Evolutionary conservation across 2,329 filamentous ascomycete genomes (phyloP).

Genomic region (Diatrype stigma): DNA sequence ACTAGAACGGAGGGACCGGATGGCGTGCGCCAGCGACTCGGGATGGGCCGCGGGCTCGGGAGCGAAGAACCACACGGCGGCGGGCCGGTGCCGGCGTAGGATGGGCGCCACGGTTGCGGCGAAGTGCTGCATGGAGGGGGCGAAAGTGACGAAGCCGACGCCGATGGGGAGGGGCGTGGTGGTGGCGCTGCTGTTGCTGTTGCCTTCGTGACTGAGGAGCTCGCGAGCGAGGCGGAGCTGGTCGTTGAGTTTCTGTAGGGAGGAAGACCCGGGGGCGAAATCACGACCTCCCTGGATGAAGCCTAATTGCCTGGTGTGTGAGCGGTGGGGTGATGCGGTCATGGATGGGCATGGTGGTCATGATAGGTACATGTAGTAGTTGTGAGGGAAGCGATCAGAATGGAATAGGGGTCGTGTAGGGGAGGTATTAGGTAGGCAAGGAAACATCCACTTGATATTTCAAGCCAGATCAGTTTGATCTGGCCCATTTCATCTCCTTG

Average conservation of each 20-base stretch:
- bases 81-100: slow-evolving; percentile 48
- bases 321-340: neutral
- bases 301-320: slow-evolving; percentile 15
- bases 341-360: slow-evolving; percentile 2
- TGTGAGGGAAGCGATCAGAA: neutral
- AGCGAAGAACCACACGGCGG: slow-evolving; percentile 65
- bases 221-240: slow-evolving; percentile 26
- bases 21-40: slow-evolving; percentile 14
- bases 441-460: too few species aligned
- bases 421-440: neutral
- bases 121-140: slow-evolving; percentile 37
- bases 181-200: neutral
- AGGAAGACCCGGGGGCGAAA: slow-evolving; percentile 26
- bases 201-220: slow-evolving; percentile 21
- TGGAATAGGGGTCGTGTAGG: neutral
- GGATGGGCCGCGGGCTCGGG: slow-evolving; percentile 34
- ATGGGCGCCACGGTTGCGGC: slow-evolving; percentile 43
- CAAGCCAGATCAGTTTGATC: too few species aligned
- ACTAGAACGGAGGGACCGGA: slow-evolving; percentile 7
- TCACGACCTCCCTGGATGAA: slow-evolving; percentile 30
- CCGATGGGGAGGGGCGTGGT: slow-evolving; percentile 43
- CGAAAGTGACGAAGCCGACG: slow-evolving; percentile 59
- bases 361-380: too few species aligned
- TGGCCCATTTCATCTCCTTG: too few species aligned
- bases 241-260: slow-evolving; percentile 24